Base-by-base conservation (phyloP, 2,329 filamentous ascomycete species). In the Clarireedia monteithiana region DNA sequence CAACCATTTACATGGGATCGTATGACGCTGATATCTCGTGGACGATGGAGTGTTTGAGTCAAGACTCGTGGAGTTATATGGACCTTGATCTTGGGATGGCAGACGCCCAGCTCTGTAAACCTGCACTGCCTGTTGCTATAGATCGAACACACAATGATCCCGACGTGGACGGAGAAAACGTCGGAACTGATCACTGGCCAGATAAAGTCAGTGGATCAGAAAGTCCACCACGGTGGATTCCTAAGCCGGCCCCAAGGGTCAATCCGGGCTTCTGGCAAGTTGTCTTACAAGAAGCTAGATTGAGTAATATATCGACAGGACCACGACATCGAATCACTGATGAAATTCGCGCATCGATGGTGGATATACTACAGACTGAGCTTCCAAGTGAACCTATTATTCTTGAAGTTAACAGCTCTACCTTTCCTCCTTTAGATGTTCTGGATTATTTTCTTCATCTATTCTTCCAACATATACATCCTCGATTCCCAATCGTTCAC, bases 21-120 rank as follows among this genome's bases (percentile, higher is more conserved):
- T 67, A 67, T 50, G 63, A 66, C 58, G 64, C 63, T 9, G 64
- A 66, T 53, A 67, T 66, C 39, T 66, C 65, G 5, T 66, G 63
- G 64, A 63, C 63, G 7, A 42, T 67, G 17, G 58, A 63, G n/a
- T 62, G 62, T 39, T 50, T 55, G 15, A 50, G 53, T 17, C 53
- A 50, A 46, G 53, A 55, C 20, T 50, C 53, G 17, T 55, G 47
- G 47, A 45, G 39, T 24, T 50, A 50, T 38, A 55, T 55, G 39
- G 53, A 50, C 20, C 14, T 50, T 2, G 53, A 50, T 10, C 27
- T 50, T 14, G 39, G 26, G 14, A 20, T 50, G 38, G 15, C 9
- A 34, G 36, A 7, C 14, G 4, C 36, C 3, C 24, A 38, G 5
- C 26, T 55, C 12, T 20, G 34, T 7, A 45, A 50, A 14, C 9